A percentile compares a stretch with the other conserved stretches of the same genome.
Evolutionary conservation across 345 rosid genomes (phyloP).

Genomic region (Eucalyptus camaldulensis): DNA sequence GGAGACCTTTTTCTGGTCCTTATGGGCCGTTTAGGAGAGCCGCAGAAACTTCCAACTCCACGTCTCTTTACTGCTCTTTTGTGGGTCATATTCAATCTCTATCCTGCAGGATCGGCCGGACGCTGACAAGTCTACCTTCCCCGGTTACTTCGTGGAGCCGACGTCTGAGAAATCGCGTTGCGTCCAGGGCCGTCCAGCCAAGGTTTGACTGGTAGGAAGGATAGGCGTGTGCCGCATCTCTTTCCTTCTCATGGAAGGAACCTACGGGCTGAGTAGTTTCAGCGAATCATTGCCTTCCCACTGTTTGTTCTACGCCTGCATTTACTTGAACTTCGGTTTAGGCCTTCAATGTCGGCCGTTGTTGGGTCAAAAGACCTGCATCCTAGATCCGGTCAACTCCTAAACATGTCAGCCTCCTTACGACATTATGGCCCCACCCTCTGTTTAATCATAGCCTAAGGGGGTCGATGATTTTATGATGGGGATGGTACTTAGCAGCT

Average conservation of each 20-base stretch:
- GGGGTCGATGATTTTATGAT: background rate
- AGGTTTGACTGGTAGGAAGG: background rate
- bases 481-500: background rate
- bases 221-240: background rate
- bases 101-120: background rate
- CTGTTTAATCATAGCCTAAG: background rate
- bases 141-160: background rate
- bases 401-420: background rate
- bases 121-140: background rate
- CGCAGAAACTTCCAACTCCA: background rate
- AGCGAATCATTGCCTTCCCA: background rate
- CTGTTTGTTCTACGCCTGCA: background rate
- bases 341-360: background rate
- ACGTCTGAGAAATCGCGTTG: background rate
- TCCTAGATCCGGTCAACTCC: background rate
- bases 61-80: background rate
- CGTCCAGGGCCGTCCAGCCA: background rate
- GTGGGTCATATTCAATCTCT: background rate
- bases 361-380: background rate
- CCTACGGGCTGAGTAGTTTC: background rate
- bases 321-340: background rate
- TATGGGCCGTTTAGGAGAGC: background rate
- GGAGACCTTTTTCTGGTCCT: background rate
- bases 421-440: background rate
- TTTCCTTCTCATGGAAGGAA: background rate